These are phyloP conservation scores for Aspergillus spinulosporus DNA, from an alignment of 2,329 filamentous ascomycete species.

Conservation along the genomic window DNA sequence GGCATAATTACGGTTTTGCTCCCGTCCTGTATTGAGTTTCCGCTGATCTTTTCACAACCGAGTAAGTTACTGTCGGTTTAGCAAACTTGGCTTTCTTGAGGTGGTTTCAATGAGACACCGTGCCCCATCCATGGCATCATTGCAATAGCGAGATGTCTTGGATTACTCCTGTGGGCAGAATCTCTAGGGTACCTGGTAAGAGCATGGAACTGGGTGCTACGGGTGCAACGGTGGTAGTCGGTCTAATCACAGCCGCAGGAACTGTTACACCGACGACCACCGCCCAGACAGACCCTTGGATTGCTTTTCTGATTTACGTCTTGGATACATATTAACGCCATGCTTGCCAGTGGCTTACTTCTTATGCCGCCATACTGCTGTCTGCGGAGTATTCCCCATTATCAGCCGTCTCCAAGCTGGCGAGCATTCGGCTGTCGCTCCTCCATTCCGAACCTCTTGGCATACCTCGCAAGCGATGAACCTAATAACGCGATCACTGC, in stretches of 20 bases:
- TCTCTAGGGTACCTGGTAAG: background rate
- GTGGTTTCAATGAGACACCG: background rate
- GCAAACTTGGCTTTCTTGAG: constrained; percentile 11
- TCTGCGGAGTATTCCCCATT: background rate
- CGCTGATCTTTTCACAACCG: constrained; percentile 4
- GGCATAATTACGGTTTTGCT: constrained; percentile 10
- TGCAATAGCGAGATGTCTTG: background rate
- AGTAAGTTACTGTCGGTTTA: constrained; percentile 4
- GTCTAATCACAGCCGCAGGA: constrained; percentile 19
- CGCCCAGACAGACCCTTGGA: background rate
- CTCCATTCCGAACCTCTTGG: background rate
- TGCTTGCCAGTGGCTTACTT: background rate
- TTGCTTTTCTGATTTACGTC: background rate
- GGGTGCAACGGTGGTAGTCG: constrained; percentile 30
- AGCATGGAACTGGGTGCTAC: background rate
- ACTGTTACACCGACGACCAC: constrained; percentile 24
- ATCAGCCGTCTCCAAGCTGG: too few species aligned
- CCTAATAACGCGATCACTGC: constrained; percentile 1
- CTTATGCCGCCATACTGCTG: background rate
- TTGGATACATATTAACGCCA: background rate
- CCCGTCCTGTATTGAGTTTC: constrained; percentile 7
- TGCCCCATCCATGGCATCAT: background rate
- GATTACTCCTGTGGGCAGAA: background rate
- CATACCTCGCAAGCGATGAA: background rate
- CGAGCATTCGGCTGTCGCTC: background rate